A percentile compares a stretch with the other conserved stretches of the same genome.
These are phyloP conservation scores for Colletotrichum spaethianum DNA, from an alignment of 2,329 filamentous ascomycete genomes.

Conservation along the genomic window DNA sequence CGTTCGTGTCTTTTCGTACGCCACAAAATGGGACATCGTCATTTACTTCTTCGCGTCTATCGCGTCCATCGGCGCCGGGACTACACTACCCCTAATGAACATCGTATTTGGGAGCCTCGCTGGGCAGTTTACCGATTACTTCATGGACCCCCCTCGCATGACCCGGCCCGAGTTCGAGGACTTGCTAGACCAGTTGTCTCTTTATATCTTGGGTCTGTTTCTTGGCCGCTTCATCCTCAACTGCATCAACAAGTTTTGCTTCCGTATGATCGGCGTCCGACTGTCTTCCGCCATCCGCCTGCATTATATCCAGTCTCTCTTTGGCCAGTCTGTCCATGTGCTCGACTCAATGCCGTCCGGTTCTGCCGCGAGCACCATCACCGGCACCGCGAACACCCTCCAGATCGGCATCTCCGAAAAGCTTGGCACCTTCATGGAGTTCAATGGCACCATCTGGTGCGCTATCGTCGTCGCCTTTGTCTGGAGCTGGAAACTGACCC, in stretches of 20 bases:
- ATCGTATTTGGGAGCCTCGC: slow-evolving; percentile 56
- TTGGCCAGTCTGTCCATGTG: slow-evolving; percentile 76
- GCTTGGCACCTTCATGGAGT: slow-evolving; percentile 72
- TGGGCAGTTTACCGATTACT: slow-evolving; percentile 58
- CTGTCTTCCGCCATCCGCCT: slow-evolving; percentile 74
- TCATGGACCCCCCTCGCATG: neutral
- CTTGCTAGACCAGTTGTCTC: slow-evolving; percentile 60
- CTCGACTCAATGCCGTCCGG: slow-evolving; percentile 77
- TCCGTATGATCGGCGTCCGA: slow-evolving; percentile 73
- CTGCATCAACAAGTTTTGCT: slow-evolving; percentile 74
- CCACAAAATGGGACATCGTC: slow-evolving; percentile 64
- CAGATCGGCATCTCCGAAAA: slow-evolving; percentile 77
- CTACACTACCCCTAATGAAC: slow-evolving; percentile 72
- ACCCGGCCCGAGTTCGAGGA: neutral
- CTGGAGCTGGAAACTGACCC: slow-evolving; percentile 71
- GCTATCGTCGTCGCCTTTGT: slow-evolving; percentile 69
- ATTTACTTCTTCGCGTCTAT: slow-evolving; percentile 63
- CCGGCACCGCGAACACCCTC: slow-evolving; percentile 73
- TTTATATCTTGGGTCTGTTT: slow-evolving; percentile 81
- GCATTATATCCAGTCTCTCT: slow-evolving; percentile 74
- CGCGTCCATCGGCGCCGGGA: slow-evolving; percentile 66
- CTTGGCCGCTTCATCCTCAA: slow-evolving; percentile 74
- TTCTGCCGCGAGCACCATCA: slow-evolving; percentile 74
- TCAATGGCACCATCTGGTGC: slow-evolving; percentile 64
- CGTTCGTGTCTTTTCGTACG: slow-evolving; percentile 67